Conservation (phyloP, 768 basidiomycete genomes). For the Hygrophorus pudorinus region DNA sequence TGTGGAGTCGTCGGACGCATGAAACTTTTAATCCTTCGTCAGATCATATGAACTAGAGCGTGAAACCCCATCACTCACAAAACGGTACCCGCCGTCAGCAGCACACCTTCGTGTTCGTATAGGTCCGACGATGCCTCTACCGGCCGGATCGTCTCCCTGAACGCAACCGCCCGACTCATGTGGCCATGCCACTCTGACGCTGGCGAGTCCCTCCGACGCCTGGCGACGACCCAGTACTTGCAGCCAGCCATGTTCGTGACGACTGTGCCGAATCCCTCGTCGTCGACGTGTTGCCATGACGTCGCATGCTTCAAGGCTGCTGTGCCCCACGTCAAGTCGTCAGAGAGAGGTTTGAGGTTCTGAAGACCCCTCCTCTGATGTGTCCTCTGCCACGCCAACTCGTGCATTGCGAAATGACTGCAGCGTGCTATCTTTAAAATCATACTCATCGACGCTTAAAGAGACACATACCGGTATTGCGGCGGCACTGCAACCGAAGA, state of each 20-base stretch:
- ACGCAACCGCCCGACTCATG: background rate
- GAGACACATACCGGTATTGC: too few species aligned
- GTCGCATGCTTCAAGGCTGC: background rate
- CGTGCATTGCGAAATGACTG: background rate
- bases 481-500: too few species aligned
- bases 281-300: background rate
- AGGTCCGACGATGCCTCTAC: too few species aligned
- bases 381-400: background rate
- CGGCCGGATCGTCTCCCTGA: background rate
- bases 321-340: background rate
- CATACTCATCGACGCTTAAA: too few species aligned
- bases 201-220: background rate
- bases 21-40: background rate
- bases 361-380: background rate
- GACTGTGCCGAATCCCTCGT: background rate
- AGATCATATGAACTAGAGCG: background rate
- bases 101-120: background rate
- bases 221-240: background rate
- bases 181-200: background rate
- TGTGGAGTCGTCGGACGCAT: constrained; percentile 14
- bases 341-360: background rate
- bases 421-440: too few species aligned
- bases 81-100: background rate
- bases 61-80: background rate
- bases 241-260: background rate